Conservation (phyloP, 1,284 basidiomycete species). For the Leccinum pachyderme region DNA sequence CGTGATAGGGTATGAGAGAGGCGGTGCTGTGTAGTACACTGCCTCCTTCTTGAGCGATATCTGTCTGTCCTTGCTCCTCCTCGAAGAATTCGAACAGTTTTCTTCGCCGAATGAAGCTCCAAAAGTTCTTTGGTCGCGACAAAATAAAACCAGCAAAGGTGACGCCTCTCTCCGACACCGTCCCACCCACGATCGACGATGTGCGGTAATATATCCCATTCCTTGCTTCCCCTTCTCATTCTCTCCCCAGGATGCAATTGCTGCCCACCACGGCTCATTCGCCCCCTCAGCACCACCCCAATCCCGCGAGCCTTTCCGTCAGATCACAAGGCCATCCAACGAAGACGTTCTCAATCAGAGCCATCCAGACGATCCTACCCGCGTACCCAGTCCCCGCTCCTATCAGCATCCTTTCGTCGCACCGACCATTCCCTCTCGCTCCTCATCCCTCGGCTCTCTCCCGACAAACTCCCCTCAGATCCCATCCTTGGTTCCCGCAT, state of each 20-base stretch:
- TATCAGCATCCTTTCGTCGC: slow-evolving; percentile 34
- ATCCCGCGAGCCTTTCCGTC: slow-evolving; percentile 27
- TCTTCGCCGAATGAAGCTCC: slow-evolving; percentile 37
- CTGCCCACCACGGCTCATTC: slow-evolving; percentile 24
- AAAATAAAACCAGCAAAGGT: slow-evolving; percentile 41
- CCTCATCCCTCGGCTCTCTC: slow-evolving; percentile 44
- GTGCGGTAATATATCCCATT: slow-evolving; percentile 10
- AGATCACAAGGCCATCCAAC: slow-evolving; percentile 27
- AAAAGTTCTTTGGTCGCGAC: slow-evolving; percentile 50
- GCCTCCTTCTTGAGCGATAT: slow-evolving; percentile 26
- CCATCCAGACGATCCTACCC: slow-evolving; percentile 16
- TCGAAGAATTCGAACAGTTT: background rate
- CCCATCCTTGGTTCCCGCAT: slow-evolving; percentile 22
- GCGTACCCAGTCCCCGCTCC: slow-evolving; percentile 25
- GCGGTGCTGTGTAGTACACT: slow-evolving; percentile 27
- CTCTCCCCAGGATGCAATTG: slow-evolving; percentile 21
- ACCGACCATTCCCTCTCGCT: slow-evolving; percentile 42
- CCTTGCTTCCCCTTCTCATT: background rate
- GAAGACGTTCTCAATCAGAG: slow-evolving; percentile 40
- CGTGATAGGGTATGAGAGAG: slow-evolving; percentile 9
- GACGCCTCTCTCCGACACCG: slow-evolving; percentile 35
- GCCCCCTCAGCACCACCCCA: background rate
- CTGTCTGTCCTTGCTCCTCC: slow-evolving; percentile 5
- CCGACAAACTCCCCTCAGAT: slow-evolving; percentile 38
- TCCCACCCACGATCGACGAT: slow-evolving; percentile 27